These are phyloP conservation scores for Fraxinus baroniana DNA, from an alignment of 305 asterid genomes.

Conservation along the genomic window DNA sequence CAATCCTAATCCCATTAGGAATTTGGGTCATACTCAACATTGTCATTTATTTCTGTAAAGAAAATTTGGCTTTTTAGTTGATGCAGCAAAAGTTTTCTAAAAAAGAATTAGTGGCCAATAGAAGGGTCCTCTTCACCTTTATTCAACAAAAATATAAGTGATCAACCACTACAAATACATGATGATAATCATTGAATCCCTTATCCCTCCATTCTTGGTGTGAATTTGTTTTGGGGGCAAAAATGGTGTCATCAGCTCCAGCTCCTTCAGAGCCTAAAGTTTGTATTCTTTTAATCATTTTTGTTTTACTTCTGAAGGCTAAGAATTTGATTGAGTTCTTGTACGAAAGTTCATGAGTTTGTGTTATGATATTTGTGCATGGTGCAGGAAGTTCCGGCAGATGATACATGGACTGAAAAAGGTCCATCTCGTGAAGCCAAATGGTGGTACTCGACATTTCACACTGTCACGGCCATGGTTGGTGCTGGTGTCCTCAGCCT, in stretches of 20 bases:
- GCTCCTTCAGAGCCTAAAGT: slow-evolving; percentile 28
- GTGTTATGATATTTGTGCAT: not conserved
- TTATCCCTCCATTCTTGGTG: slow-evolving; percentile 6
- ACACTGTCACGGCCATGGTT: slow-evolving; percentile 94
- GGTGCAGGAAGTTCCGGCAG: slow-evolving; percentile 58
- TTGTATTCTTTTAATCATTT: not conserved
- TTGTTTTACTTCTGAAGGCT: not conserved
- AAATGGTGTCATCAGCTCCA: slow-evolving; percentile 33
- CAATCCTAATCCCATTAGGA: no score
- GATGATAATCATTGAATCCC: not conserved
- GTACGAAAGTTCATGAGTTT: slow-evolving; percentile 2
- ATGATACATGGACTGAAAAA: slow-evolving; percentile 42
- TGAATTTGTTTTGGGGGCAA: not conserved
- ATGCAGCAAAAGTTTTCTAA: not conserved
- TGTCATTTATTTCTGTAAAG: not conserved
- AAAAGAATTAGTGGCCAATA: slow-evolving; percentile 25
- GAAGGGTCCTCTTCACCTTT: slow-evolving; percentile 29
- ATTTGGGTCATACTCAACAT: no score
- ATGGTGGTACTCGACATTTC: slow-evolving; percentile 86
- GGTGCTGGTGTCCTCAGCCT: slow-evolving; percentile 94
- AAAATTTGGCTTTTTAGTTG: not conserved
- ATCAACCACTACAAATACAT: slow-evolving; percentile 29
- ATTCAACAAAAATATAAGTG: slow-evolving; percentile 25
- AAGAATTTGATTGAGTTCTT: not conserved
- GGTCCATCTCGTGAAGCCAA: slow-evolving; percentile 49